Evolutionary conservation across 2,329 filamentous ascomycete genomes (phyloP), one percentile per base, ranked within the genome.

Genomic region (Xylaria hypoxylon): DNA sequence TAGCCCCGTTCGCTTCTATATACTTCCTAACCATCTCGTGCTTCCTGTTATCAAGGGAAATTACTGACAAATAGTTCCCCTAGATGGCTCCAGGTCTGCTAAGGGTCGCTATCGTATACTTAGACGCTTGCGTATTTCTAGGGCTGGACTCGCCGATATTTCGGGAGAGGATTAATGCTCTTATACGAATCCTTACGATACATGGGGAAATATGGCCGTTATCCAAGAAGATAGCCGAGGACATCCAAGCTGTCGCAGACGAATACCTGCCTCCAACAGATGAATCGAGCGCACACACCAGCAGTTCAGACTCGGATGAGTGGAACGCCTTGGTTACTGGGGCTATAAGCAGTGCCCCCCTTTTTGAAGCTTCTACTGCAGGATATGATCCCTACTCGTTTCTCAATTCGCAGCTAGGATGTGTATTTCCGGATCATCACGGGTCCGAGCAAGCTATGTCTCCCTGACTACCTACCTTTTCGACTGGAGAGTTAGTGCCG

Each of bases 141-240:
- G 73, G 75, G n/a, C 55, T 75, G 2, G 76, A 78, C 61, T 78
- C 75, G 2, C 72, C 71, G 10, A 63, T 69, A n/a, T 72, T 77
- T 51, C 71, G 76, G 7, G 77, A 77, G 64, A 77, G 76, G 55
- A 72, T 79, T 31, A 73, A 75, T 56, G 68, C 75, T 55, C 65
- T 78, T 5, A 65, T 77, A 24, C 72, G 73, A 55, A 74, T 79
- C 8, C 70, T 78, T 15, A 74, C 70, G 19, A 70, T 71, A 33
- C 74, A 77, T n/a, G 75, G 77, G n/a, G 73, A 78, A 50, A 77
- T 74, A 44, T 78, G 77, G 73, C 70, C 74, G 0, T 67, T 81
- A 24, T 78, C 79, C 4, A 77, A 73, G 52, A 75, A 73, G 57
- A 73, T 79, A 44, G 75, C 76, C 17, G 78, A 79, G 19, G 78